Evolutionary conservation across 306 rosid species (phyloP).

Genomic region (Castanospermum australe): DNA sequence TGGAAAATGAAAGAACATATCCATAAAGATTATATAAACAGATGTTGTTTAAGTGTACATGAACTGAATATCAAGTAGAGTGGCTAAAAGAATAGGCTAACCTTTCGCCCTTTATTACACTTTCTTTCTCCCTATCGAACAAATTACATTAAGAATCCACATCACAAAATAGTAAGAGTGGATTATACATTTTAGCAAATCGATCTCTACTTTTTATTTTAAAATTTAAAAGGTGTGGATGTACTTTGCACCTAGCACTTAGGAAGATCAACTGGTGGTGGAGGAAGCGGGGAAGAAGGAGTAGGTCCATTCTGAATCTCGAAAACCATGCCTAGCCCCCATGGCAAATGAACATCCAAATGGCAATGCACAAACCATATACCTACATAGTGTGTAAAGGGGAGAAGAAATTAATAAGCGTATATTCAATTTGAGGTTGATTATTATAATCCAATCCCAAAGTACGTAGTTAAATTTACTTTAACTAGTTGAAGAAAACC

Average conservation of each 20-base stretch:
- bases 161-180: background rate
- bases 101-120: constrained; percentile 18
- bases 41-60: background rate
- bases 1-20: background rate
- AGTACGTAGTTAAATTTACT: no score
- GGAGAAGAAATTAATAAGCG: background rate
- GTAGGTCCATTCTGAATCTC: constrained; percentile 41
- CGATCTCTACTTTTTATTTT: background rate
- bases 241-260: constrained; percentile 30
- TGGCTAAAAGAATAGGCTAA: constrained; percentile 14
- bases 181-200: background rate
- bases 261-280: constrained; percentile 69
- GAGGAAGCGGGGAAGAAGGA: constrained; percentile 36
- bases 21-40: background rate
- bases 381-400: background rate
- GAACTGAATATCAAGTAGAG: background rate
- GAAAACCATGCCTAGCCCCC: constrained; percentile 62
- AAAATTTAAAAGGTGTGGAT: background rate
- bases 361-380: constrained; percentile 74
- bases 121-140: background rate
- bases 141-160: background rate
- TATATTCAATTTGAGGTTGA: background rate
- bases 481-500: background rate
- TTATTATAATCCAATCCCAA: background rate
- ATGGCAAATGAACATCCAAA: constrained; percentile 62